Conservation (phyloP, 345 rosid species). For the Gossypium stocksii region DNA sequence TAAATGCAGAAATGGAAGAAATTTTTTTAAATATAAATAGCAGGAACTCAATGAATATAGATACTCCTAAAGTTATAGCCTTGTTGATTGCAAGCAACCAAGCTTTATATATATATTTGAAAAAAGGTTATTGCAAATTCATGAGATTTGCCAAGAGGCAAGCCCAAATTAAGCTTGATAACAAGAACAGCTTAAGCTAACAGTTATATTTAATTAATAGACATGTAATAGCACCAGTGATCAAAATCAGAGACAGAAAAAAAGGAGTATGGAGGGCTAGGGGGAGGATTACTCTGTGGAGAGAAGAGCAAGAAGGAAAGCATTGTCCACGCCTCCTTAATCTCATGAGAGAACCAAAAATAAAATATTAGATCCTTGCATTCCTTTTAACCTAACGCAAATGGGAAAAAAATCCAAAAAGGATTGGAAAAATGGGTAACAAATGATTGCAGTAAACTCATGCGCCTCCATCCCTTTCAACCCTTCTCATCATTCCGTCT, state of each 20-base stretch:
- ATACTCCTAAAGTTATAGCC: neutral
- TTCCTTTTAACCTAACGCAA: constrained; percentile 32
- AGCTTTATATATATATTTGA: neutral
- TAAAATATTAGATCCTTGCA: constrained; percentile 24
- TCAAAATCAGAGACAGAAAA: constrained; percentile 1
- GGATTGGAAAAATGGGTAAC: constrained; percentile 25
- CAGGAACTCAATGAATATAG: neutral
- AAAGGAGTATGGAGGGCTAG: neutral
- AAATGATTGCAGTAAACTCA: constrained; percentile 40
- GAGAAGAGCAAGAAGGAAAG: constrained; percentile 60
- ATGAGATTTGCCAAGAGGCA: neutral
- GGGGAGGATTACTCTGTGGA: constrained; percentile 36
- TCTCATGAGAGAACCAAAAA: constrained; percentile 48
- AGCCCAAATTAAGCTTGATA: constrained; percentile 1
- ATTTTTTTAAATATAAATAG: neutral
- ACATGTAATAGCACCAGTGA: neutral
- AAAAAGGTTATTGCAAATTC: neutral
- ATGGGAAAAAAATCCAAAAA: constrained; percentile 23
- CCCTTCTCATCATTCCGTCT: constrained; percentile 31
- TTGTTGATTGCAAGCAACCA: neutral
- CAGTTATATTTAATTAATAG: neutral
- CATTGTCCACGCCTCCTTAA: constrained; percentile 46
- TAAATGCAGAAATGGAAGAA: neutral
- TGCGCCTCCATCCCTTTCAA: constrained; percentile 31
- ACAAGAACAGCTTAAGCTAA: constrained; percentile 1